Conservation (phyloP, 371 early-diverging fungal species). For the Cokeromyces recurvatus region DNA sequence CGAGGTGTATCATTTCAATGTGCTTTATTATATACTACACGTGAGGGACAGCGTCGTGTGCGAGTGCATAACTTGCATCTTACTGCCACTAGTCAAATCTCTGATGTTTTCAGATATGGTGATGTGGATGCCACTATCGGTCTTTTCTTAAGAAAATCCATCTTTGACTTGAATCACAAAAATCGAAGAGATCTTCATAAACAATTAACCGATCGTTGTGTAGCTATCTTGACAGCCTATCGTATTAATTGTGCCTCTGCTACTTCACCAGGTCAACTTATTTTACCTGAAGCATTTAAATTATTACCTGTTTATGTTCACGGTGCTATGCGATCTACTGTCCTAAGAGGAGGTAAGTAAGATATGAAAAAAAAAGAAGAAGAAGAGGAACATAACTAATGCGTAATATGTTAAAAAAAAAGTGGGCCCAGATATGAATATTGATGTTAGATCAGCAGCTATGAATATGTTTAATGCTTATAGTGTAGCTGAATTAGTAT, state of each 20-base stretch:
- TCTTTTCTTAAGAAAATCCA: conserved; percentile 77
- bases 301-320: conserved; percentile 89
- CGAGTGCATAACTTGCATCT: conserved; percentile 87
- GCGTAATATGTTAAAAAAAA: neutral
- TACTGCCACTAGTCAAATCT: conserved; percentile 72
- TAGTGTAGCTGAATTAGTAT: conserved; percentile 68
- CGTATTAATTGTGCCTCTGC: conserved; percentile 89
- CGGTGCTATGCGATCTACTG: conserved; percentile 73
- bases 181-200: conserved; percentile 81
- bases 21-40: conserved; percentile 90
- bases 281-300: conserved; percentile 95
- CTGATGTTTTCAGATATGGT: conserved; percentile 87
- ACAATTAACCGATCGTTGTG: conserved; percentile 80
- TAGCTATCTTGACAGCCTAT: conserved; percentile 87
- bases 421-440: conserved; percentile 57
- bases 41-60: conserved; percentile 83
- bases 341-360: conserved; percentile 66
- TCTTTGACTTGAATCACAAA: conserved; percentile 64
- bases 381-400: conserved; percentile 51
- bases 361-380: too few species aligned
- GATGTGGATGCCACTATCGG: conserved; percentile 90
- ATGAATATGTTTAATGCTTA: conserved; percentile 77
- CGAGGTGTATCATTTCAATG: conserved; percentile 82
- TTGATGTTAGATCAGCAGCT: conserved; percentile 74
- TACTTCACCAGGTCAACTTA: conserved; percentile 90